Base-by-base conservation (phyloP, 1,284 basidiomycete species). In the Sutorius eximius region DNA sequence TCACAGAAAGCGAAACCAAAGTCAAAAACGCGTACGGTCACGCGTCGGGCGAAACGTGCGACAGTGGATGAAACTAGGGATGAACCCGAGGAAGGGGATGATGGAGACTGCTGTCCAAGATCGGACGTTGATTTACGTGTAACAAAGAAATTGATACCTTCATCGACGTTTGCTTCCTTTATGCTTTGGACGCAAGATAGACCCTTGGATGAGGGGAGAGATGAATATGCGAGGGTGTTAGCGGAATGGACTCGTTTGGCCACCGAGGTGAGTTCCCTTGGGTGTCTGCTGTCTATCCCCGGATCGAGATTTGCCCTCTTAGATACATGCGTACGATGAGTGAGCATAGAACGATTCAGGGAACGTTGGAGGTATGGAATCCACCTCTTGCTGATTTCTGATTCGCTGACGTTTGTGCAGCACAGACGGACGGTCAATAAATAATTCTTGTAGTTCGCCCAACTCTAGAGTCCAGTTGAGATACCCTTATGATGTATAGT, bases 111-210 rank as follows among this genome's bases (percentile, higher is more conserved):
- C 38, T 34, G 7, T 45, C 58, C 65, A 15, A 68, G 43, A 55
- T 57, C 46, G 36, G 55, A 30, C 56, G 59, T 43, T 33, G 58
- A 44, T 32, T 38, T 49, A 22, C 52, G 48, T 13, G 61, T 57
- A 11, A 64, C 66, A 20, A 76, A 74, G 48, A 71, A 62, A 16
- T 71, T 88, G 50, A 61, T 69, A 20, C 79, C 85, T 2, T 70
- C 70, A 2, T 77, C 78, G 0, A 77, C 73, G 33, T 92, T 92
- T 64, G 71, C 76, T 4, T 80, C 79, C 1, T 82, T 91, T 60
- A 77, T 80, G 22, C 64, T 92, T 13, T 92, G 89, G 89, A 78
- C 84, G 59, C 79, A 87, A 3, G 90, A 92, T 66, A 79, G 81
- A 24, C 81, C 83, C 0, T 79, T 86, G 0, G 85, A 90, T 57